phyloP scores from a whole-genome alignment of 768 basidiomycete genomes.

The Hericium rajendrae region DNA sequence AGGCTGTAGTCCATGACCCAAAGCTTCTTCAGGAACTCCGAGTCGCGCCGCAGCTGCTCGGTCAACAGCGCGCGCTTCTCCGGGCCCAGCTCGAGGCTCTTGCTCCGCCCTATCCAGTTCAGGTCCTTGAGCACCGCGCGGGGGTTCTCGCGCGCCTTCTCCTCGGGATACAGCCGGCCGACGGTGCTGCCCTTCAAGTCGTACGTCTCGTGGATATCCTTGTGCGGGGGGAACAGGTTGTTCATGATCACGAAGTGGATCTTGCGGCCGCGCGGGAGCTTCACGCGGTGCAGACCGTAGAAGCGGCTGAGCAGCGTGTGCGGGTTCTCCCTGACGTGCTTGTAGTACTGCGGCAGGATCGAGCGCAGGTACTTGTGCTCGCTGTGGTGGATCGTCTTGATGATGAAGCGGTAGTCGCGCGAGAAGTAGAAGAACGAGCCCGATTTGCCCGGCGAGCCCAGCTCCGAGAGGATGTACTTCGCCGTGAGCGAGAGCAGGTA shows the following conservation, averaged over 20 bases:
- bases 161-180: slow-evolving; percentile 81
- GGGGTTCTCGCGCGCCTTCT: slow-evolving; percentile 66
- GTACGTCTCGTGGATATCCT: slow-evolving; percentile 95
- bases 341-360: slow-evolving; percentile 77
- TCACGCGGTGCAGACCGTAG: slow-evolving; percentile 96
- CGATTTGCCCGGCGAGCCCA: slow-evolving; percentile 96
- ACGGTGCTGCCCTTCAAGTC: slow-evolving; percentile 94
- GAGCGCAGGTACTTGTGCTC: slow-evolving; percentile 90
- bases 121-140: slow-evolving; percentile 90
- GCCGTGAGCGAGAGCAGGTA: slow-evolving; percentile 94
- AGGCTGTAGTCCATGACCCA: slow-evolving; percentile 96
- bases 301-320: slow-evolving; percentile 91
- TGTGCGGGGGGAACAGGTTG: slow-evolving; percentile 95
- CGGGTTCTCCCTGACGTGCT: slow-evolving; percentile 81
- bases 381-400: slow-evolving; percentile 93
- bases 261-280: slow-evolving; percentile 85
- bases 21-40: slow-evolving; percentile 72
- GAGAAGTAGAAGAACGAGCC: slow-evolving; percentile 99
- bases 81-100: slow-evolving; percentile 83
- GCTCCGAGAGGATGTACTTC: slow-evolving; percentile 95
- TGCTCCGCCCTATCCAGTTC: slow-evolving; percentile 84
- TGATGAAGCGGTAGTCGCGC: slow-evolving; percentile 97
- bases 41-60: slow-evolving; percentile 84
- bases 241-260: slow-evolving; percentile 99
- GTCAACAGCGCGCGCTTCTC: slow-evolving; percentile 87